Evolutionary conservation across 176 grass and related monocot genomes (phyloP).

Genomic region (Olyra latifolia): DNA sequence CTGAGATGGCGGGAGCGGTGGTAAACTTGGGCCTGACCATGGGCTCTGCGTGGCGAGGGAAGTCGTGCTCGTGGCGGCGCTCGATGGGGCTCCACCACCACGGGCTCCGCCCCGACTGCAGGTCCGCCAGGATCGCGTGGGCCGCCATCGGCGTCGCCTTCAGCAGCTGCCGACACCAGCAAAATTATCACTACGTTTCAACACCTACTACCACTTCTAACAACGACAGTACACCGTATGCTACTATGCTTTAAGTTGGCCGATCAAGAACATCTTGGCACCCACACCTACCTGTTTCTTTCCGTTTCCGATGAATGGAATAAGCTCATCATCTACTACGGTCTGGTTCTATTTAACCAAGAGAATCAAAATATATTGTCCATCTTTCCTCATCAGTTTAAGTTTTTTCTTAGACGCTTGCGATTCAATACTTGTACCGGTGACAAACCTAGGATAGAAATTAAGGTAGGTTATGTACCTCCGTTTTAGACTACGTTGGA

Average conservation of each 20-base stretch:
- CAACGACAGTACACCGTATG: conserved; percentile 23
- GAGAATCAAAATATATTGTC: background rate
- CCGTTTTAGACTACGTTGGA: too few species aligned
- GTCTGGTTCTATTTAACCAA: background rate
- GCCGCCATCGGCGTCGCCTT: conserved; percentile 67
- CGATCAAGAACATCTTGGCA: background rate
- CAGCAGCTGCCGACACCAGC: conserved; percentile 39
- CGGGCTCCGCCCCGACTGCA: conserved; percentile 55
- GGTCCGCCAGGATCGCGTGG: conserved; percentile 67
- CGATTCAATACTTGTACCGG: too few species aligned
- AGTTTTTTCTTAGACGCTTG: too few species aligned
- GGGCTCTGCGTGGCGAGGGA: background rate
- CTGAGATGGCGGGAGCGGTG: background rate
- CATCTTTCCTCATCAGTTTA: too few species aligned
- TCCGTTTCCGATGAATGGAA: background rate
- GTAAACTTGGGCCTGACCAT: background rate
- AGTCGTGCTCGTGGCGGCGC: conserved; percentile 30
- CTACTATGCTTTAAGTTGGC: conserved; percentile 1
- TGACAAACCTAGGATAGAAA: too few species aligned
- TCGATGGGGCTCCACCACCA: conserved; percentile 86
- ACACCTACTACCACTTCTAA: background rate
- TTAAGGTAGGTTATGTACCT: too few species aligned
- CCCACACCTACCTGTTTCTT: conserved; percentile 10
- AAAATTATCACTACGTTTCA: background rate
- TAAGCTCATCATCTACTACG: background rate